Evolutionary conservation across 2,329 filamentous ascomycete genomes (phyloP), one percentile per base, ranked within the genome.

Genomic region (Botrytis fabae): DNA sequence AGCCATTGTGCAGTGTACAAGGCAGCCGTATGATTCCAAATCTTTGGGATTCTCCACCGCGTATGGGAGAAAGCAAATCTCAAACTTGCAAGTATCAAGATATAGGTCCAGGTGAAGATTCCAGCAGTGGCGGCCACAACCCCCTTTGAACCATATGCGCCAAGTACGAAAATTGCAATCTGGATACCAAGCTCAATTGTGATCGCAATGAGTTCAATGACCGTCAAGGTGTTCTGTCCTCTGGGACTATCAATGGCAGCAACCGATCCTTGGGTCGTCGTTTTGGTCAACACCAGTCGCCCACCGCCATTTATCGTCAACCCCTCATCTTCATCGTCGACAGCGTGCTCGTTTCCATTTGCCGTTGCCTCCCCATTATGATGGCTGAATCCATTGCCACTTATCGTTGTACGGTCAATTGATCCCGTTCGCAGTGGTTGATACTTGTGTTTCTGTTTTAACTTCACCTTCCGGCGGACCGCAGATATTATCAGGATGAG

Each of bases 11-110:
- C 85, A 71, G 88, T 87, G 82, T 99, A 99, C 71, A 99, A 89
- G 75, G 87, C 84, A 32, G 94, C 92, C 0, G 96, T 98, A 82
- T 99, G 96, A 80, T 95, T 95, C 96, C 96, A 99, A 14, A 98
- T 84, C 73, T 88, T 86, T 14, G 92, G 91, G 22, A 96, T 81
- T 82, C 81, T 88, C 87, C 84, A 93, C 86, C 85, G 89, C 79
- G 83, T 89, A 83, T 84, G 89, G 82, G 82, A 91, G 83, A 86
- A 89, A 83, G 83, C 90, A 78, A 98, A 84, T 48, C 96, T 91
- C 61, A 94, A 83, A 32, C 90, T 88, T 22, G 91, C 91, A 73
- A 99, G 87, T 25, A 90, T 83, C 42, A 95, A 85, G 57, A 95
- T 89, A 81, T 98, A 99, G 70, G 89, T 82, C 95, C 96, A 98